phyloP scores from a whole-genome alignment of 2,329 filamentous ascomycete genomes.

The Teratosphaeria epicoccoides region DNA sequence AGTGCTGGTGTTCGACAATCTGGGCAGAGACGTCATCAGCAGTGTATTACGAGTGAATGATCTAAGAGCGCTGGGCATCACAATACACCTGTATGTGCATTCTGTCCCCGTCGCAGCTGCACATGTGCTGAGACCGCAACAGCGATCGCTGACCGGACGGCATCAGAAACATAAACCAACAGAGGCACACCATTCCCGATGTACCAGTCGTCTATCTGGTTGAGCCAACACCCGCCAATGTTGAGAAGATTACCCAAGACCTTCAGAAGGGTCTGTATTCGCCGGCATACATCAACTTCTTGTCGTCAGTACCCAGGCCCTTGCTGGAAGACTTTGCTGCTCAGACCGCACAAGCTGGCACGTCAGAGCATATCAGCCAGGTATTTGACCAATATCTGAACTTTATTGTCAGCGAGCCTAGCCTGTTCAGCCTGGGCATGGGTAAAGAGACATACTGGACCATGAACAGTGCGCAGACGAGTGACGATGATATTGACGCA shows the following conservation, averaged over 20 bases:
- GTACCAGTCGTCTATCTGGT: slow-evolving; percentile 95
- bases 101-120: slow-evolving; percentile 5
- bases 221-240: slow-evolving; percentile 72
- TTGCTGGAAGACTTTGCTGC: slow-evolving; percentile 90
- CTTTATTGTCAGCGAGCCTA: slow-evolving; percentile 90
- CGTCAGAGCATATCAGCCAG: slow-evolving; percentile 80
- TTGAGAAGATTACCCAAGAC: slow-evolving; percentile 73
- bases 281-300: slow-evolving; percentile 92
- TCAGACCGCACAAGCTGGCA: slow-evolving; percentile 72
- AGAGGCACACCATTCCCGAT: slow-evolving; percentile 84
- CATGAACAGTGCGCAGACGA: slow-evolving; percentile 86
- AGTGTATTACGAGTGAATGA: slow-evolving; percentile 92
- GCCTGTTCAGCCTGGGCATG: slow-evolving; percentile 89
- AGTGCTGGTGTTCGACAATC: slow-evolving; percentile 86
- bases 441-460: slow-evolving; percentile 90
- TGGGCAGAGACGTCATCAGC: slow-evolving; percentile 89
- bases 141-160: slow-evolving; percentile 22
- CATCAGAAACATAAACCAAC: slow-evolving; percentile 61
- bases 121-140: slow-evolving; percentile 19
- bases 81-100: slow-evolving; percentile 70
- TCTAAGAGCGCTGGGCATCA: slow-evolving; percentile 85
- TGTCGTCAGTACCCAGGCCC: slow-evolving; percentile 81
- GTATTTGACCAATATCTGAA: slow-evolving; percentile 96
- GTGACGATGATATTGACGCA: slow-evolving; percentile 77
- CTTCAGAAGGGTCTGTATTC: slow-evolving; percentile 80